Percentiles rank a stretch among this genome's conserved stretches.
Evolutionary conservation across 1,139 yeast genomes (phyloP).

Genomic region (Taiozyma sp.): DNA sequence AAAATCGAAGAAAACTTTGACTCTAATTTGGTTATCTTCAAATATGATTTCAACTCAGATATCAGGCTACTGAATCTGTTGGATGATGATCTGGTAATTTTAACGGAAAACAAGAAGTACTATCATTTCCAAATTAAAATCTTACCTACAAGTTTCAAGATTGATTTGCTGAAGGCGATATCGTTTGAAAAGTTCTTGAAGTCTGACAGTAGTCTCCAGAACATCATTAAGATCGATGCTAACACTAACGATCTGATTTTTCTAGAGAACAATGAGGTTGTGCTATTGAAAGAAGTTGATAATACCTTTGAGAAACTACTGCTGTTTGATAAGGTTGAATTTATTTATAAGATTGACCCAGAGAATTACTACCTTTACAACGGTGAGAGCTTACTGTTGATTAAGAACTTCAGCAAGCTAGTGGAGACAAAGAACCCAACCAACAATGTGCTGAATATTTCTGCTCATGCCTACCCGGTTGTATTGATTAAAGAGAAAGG

Average conservation of each 20-base stretch:
- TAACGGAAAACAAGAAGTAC: conserved; percentile 12
- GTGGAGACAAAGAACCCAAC: conserved; percentile 9
- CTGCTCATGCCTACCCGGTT: conserved; percentile 22
- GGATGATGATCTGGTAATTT: conserved; percentile 18
- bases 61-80: conserved; percentile 17
- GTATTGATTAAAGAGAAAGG: conserved; percentile 19
- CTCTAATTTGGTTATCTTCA: conserved; percentile 23
- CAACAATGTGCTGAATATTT: conserved; percentile 12
- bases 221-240: conserved; percentile 18
- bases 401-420: conserved; percentile 25
- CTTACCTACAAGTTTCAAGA: conserved; percentile 12
- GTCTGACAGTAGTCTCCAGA: conserved; percentile 13
- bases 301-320: conserved; percentile 15
- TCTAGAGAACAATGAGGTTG: conserved; percentile 28
- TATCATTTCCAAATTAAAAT: conserved; percentile 20
- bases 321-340: conserved; percentile 25
- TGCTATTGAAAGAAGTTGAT: conserved; percentile 16
- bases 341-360: conserved; percentile 19
- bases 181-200: conserved; percentile 17
- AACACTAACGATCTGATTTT: conserved; percentile 26
- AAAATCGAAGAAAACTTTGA: conserved; percentile 15
- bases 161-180: conserved; percentile 20
- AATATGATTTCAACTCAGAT: conserved; percentile 21
- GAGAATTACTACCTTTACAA: conserved; percentile 23
- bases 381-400: conserved; percentile 22